Evolutionary conservation across 345 rosid genomes (phyloP).

Genomic region (Iberis pinnata): DNA sequence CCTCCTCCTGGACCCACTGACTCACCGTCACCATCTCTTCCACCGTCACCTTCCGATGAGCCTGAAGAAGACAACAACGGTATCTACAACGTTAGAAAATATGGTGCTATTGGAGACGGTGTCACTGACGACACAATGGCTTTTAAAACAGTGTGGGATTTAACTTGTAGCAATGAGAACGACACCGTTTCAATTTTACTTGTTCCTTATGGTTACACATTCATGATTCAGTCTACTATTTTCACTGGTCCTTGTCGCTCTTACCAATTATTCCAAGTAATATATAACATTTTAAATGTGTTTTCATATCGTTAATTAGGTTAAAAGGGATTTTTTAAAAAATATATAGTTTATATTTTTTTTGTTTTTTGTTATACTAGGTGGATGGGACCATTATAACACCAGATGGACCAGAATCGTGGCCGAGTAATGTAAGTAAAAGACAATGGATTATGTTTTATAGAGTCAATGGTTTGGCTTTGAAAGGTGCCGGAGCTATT

Average conservation of each 20-base stretch:
- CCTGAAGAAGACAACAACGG: constrained; percentile 30
- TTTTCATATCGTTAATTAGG: background rate
- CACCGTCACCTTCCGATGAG: constrained; percentile 31
- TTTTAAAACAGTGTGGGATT: constrained; percentile 84
- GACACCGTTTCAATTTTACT: constrained; percentile 31
- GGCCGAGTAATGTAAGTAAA: constrained; percentile 68
- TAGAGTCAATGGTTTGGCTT: constrained; percentile 57
- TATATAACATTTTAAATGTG: background rate
- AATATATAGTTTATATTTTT: background rate
- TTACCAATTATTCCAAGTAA: constrained; percentile 60
- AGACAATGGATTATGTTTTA: constrained; percentile 94
- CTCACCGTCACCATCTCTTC: constrained; percentile 24
- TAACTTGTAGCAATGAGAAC: constrained; percentile 40
- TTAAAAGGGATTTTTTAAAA: background rate
- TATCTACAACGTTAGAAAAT: constrained; percentile 49
- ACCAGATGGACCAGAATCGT: constrained; percentile 66
- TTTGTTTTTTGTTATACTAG: constrained; percentile 6
- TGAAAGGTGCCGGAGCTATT: constrained; percentile 76
- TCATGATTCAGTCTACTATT: constrained; percentile 79
- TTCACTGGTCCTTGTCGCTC: constrained; percentile 90
- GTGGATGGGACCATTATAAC: constrained; percentile 58
- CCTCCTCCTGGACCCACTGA: constrained; percentile 37
- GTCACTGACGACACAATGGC: constrained; percentile 68
- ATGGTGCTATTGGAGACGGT: constrained; percentile 80
- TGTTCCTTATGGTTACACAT: constrained; percentile 58